phyloP scores from a whole-genome alignment of 1,284 basidiomycete genomes.

The Trichosporon sp. region DNA sequence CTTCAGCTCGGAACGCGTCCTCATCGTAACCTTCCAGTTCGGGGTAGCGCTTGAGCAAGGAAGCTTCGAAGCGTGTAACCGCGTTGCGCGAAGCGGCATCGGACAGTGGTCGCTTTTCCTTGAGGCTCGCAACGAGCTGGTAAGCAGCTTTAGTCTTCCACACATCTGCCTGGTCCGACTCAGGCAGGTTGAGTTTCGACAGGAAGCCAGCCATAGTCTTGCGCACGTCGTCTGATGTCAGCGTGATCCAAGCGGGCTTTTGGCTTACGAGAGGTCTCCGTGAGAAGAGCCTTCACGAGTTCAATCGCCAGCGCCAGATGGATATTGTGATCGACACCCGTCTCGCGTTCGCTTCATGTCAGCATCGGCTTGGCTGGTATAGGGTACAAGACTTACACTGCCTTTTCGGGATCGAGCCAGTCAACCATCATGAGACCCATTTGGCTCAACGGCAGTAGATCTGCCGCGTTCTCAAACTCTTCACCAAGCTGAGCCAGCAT shows the following conservation, averaged over 20 bases:
- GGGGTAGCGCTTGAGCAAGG: conserved; percentile 59
- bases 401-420: conserved; percentile 87
- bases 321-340: conserved; percentile 54
- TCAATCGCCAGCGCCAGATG: conserved; percentile 77
- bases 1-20: conserved; percentile 51
- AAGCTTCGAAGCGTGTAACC: conserved; percentile 62
- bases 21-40: conserved; percentile 64
- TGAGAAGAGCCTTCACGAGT: conserved; percentile 59
- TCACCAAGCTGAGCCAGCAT: conserved; percentile 62
- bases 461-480: conserved; percentile 66
- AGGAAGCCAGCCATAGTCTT: conserved; percentile 77
- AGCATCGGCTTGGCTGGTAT: not conserved
- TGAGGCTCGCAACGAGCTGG: conserved; percentile 59
- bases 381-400: conserved; percentile 56
- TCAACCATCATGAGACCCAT: conserved; percentile 81
- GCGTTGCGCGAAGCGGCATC: conserved; percentile 68
- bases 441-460: conserved; percentile 74
- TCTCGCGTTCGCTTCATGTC: conserved; percentile 32
- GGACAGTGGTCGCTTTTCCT: conserved; percentile 65
- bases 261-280: conserved; percentile 32
- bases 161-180: conserved; percentile 57
- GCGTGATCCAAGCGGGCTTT: conserved; percentile 34
- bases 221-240: conserved; percentile 63
- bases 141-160: conserved; percentile 61
- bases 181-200: conserved; percentile 69